phyloP scores from a whole-genome alignment of 1,284 basidiomycete genomes.

The Peniophora sp. region DNA sequence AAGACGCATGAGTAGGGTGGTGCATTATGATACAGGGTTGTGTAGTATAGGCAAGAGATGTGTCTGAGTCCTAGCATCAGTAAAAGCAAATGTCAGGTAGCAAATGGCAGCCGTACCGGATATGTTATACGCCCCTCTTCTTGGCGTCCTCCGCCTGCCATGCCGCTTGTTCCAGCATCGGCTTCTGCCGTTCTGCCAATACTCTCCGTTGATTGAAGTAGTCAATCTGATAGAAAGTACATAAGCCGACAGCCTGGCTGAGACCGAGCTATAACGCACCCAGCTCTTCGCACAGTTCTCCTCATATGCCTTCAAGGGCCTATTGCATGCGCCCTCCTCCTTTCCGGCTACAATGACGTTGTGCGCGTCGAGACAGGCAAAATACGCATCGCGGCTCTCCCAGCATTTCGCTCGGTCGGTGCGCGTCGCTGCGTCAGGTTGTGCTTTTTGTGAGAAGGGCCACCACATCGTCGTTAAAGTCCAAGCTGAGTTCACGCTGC shows the following conservation, averaged over 20 bases:
- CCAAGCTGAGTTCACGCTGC: too few species aligned
- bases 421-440: conserved; percentile 30
- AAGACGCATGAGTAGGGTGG: too few species aligned
- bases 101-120: not conserved
- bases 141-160: conserved; percentile 36
- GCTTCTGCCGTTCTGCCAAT: conserved; percentile 60
- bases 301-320: conserved; percentile 48
- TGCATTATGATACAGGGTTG: too few species aligned
- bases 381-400: conserved; percentile 71
- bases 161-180: conserved; percentile 44
- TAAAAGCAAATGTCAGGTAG: too few species aligned
- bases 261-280: conserved; percentile 38
- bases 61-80: too few species aligned
- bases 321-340: conserved; percentile 48
- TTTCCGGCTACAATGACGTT: conserved; percentile 63
- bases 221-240: conserved; percentile 45
- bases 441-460: too few species aligned
- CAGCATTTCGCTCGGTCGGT: conserved; percentile 66
- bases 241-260: not conserved
- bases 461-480: too few species aligned
- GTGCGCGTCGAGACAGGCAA: conserved; percentile 60
- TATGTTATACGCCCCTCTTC: conserved; percentile 8
- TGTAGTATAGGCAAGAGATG: too few species aligned
- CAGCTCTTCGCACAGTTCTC: conserved; percentile 74
- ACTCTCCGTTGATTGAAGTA: conserved; percentile 79